A percentile compares a stretch with the other conserved stretches of the same genome.
Conservation (phyloP, 345 rosid genomes). For the Ceriops decandra region DNA sequence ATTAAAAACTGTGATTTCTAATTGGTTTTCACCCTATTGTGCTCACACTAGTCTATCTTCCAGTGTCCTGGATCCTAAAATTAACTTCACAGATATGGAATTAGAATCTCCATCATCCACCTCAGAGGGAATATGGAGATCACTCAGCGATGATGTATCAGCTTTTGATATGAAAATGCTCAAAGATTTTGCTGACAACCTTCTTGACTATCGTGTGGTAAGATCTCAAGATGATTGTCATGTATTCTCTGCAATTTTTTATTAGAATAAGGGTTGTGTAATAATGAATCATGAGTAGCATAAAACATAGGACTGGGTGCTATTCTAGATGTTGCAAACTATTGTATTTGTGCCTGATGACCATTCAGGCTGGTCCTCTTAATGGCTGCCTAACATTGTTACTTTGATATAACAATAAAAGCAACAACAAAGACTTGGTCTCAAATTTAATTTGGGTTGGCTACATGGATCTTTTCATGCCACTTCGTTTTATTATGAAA, state of each 20-base stretch:
- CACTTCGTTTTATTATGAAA: too few relatives aligned
- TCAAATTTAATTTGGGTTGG: too few relatives aligned
- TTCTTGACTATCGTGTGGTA: slow-evolving; percentile 66
- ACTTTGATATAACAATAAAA: too few relatives aligned
- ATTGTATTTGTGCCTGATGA: too few relatives aligned
- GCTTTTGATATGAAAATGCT: slow-evolving; percentile 67
- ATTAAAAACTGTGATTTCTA: slow-evolving; percentile 12
- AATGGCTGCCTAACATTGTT: too few relatives aligned
- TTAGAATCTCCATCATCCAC: slow-evolving; percentile 26
- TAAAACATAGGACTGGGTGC: too few relatives aligned
- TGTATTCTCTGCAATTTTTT: background rate
- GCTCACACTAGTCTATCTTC: slow-evolving; percentile 24
- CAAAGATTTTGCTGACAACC: slow-evolving; percentile 60
- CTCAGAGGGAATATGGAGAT: slow-evolving; percentile 52
- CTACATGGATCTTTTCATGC: too few relatives aligned
- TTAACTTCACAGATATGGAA: slow-evolving; percentile 44
- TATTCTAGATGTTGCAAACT: too few relatives aligned
- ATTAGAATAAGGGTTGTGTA: background rate
- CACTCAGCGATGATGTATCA: slow-evolving; percentile 43
- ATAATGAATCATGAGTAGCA: background rate
- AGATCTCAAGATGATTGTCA: slow-evolving; percentile 19
- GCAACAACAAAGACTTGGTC: too few relatives aligned
- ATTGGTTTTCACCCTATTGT: slow-evolving; percentile 10
- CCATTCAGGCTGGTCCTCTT: too few relatives aligned
- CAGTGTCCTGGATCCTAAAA: slow-evolving; percentile 87